Evolutionary conservation across 495 filamentous ascomycete genomes (phyloP).

Genomic region (Penicillium dipodomyicola): DNA sequence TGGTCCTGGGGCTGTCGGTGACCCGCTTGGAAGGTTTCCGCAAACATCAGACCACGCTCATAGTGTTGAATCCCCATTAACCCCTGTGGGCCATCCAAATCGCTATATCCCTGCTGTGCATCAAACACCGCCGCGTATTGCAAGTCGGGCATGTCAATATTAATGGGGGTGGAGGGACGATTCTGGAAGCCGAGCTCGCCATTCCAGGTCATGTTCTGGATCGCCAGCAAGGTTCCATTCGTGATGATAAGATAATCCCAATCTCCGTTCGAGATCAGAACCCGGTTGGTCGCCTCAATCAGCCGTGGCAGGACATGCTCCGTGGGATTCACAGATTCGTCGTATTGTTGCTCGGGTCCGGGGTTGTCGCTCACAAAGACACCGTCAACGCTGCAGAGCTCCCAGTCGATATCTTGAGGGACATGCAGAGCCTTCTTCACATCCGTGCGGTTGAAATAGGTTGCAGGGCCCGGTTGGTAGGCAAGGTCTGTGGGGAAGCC

Average conservation of each 20-base stretch:
- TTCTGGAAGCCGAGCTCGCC: slow-evolving; percentile 34
- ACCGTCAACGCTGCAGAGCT: slow-evolving; percentile 2
- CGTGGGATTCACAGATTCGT: slow-evolving; percentile 2
- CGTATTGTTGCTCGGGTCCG: slow-evolving; percentile 1
- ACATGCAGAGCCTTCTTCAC: slow-evolving; percentile 6
- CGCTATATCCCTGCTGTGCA: not conserved
- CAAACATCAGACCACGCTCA: slow-evolving; percentile 9
- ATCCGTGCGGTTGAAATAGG: slow-evolving; percentile 7
- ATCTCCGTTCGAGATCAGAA: slow-evolving; percentile 5
- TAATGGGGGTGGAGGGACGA: not conserved
- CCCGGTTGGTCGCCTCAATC: slow-evolving; percentile 1
- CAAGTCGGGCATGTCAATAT: slow-evolving; percentile 6
- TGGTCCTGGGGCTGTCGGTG: slow-evolving; percentile 6
- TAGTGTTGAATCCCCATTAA: slow-evolving; percentile 6
- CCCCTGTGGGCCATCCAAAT: slow-evolving; percentile 2
- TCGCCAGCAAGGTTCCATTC: slow-evolving; percentile 58
- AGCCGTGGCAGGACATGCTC: not conserved
- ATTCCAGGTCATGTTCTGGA: slow-evolving; percentile 71
- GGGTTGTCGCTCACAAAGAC: slow-evolving; percentile 1
- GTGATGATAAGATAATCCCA: slow-evolving; percentile 9
- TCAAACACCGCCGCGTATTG: slow-evolving; percentile 2
- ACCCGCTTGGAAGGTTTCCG: slow-evolving; percentile 6
- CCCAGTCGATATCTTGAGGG: not conserved
- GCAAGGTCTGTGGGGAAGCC: slow-evolving; percentile 4
- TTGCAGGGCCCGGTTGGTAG: not conserved